Percentiles rank a stretch among this genome's conserved stretches.
These are phyloP conservation scores for Quercus lobata DNA, from an alignment of 331 rosid species.

Conservation along the genomic window DNA sequence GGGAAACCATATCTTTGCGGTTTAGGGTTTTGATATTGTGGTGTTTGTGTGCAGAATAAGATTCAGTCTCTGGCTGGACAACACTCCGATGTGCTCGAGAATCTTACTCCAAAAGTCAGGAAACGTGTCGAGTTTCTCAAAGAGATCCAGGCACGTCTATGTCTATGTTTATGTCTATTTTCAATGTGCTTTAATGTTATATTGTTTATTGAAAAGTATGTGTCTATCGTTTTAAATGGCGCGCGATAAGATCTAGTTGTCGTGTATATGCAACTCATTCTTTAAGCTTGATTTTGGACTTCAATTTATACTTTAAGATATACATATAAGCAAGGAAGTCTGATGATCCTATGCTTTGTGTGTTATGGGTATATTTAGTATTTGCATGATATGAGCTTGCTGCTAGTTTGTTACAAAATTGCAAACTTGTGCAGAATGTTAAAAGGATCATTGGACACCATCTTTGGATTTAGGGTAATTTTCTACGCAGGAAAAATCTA, in stretches of 20 bases:
- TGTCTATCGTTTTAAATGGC: neutral
- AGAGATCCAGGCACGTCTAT: slow-evolving; percentile 62
- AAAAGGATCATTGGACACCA: neutral
- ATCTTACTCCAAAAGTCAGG: slow-evolving; percentile 54
- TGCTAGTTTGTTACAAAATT: neutral
- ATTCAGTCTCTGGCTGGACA: slow-evolving; percentile 71
- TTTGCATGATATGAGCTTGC: neutral
- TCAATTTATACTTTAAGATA: neutral
- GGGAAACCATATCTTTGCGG: too few species aligned
- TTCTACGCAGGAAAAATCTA: neutral
- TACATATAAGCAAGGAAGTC: too few species aligned
- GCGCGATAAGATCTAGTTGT: neutral
- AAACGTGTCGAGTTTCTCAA: slow-evolving; percentile 79
- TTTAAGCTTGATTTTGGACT: neutral
- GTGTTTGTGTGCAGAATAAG: slow-evolving; percentile 45
- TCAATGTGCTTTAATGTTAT: neutral
- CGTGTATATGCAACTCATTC: neutral
- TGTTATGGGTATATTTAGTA: too few species aligned
- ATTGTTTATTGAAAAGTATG: neutral
- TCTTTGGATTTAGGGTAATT: neutral
- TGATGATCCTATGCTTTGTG: too few species aligned
- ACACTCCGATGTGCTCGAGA: slow-evolving; percentile 62
- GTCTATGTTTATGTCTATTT: neutral
- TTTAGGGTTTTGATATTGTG: too few species aligned
- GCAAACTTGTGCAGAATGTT: neutral